Base-by-base conservation (phyloP, 495 filamentous ascomycete genomes). In the Lepidopterella palustris region DNA sequence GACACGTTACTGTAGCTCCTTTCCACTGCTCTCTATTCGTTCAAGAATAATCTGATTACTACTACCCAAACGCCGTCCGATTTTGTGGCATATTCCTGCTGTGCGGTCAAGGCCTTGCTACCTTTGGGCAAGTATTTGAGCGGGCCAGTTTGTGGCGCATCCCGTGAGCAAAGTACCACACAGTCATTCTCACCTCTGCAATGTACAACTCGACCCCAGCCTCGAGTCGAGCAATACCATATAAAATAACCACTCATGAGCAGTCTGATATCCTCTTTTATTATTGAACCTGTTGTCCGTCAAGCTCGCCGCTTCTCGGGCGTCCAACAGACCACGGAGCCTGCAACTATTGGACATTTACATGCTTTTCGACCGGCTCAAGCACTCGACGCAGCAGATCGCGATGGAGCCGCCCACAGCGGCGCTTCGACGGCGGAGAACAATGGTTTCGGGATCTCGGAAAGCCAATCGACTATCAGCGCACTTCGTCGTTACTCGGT, bases 241-340 rank as follows among this genome's bases (percentile, higher is more conserved):
- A 20, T 24, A n/a, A 20, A 54, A 20, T 9, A 31, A 31, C 15
- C 20, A 53, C 77, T 75, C 77, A 93, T 92, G 89, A 84, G 79
- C 75, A 83, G 80, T 70, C 78, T 88, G 57, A 80, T 92, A 57
- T 79, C 80, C 45, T 86, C 89, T 28, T 84, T 90, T 65, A 84
- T 89, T 68, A 85, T 89, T 68, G 87, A 88, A 63, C 84, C 87
- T 53, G 87, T 89, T 68, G 76, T 89, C 67, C 86, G 86, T 72
- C 82, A 88, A 74, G 85, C 85, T 60, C 82, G 84, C 60, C 84
- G 86, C 60, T 83, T 87, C 69, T 88, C 86, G 71, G 76, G 62
- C 56, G 59, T 58, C 8, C 55, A 48, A 2, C 72, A 74, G 54
- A 66, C 67, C 68, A 55, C 65, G 66, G 67, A 73, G 25, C n/a